Evolutionary conservation across 2,329 filamentous ascomycete genomes (phyloP), one percentile per base, ranked within the genome.

Genomic region (Xylaria sp.): DNA sequence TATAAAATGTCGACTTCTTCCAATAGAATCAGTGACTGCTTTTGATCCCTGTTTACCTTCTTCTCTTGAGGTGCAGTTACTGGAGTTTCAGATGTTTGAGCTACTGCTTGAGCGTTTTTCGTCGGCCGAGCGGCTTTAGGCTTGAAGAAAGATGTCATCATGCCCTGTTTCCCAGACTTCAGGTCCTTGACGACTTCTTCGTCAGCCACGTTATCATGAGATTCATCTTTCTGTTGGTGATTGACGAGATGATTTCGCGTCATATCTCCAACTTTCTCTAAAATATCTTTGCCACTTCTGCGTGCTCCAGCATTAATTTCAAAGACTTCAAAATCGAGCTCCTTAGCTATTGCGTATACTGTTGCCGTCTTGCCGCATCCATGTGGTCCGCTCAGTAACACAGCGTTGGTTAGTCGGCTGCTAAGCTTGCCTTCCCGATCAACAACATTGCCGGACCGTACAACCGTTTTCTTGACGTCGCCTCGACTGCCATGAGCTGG

Each of bases 231-330:
- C n/a, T 81, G 82, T 66, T 83, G 83, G 58, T 82, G 84, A 63
- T 85, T 84, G 23, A 99, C 95, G 1, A 97, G 86, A 79, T 99
- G 96, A 75, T 99, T 98, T 69, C 91, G 90, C 4, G 94, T 96
- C 95, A 99, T 98, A 80, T 99, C 94, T 48, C 96, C 97, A 53
- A 99, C 93, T 74, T 88, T 93, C 75, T 99, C 96, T 40, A 97
- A 79, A 57, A 99, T 90, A 75, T 99, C 96, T 78, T 91, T 96
- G 38, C 94, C 95, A 76, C 89, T 97, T 70, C 96, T 87, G 59
- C 94, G 89, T 73, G 89, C 93, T 68, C 93, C 89, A 0, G 95
- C 83, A 75, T 97, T 97, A 77, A 99, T 94, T 80, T 99, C 96
- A 73, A 99, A 99, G 1, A 99, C 88, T 75, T 97, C 94, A 76